Base-by-base conservation (phyloP, 2,329 filamentous ascomycete genomes). In the Diaporthe batatas region DNA sequence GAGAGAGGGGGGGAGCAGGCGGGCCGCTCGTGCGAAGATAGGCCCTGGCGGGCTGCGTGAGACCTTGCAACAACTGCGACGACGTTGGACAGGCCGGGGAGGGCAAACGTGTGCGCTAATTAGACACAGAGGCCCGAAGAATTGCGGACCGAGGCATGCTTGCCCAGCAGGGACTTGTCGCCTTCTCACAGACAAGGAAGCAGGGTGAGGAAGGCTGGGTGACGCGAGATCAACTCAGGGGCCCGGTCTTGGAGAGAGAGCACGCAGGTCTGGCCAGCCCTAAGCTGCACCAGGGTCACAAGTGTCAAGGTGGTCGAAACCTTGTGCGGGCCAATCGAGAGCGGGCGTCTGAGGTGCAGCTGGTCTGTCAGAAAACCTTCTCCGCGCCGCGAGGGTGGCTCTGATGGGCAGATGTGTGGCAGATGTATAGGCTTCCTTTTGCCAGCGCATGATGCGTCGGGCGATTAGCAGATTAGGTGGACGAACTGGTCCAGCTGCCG, bases 361-460 rank as follows among this genome's bases (percentile, higher is more conserved):
- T 32, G 69, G 47, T 25, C 25, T 64, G 68, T 71, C 57, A 36
- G n/a, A 54, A 53, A 57, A 55, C 70, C 49, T 71, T 55, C 49
- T 39, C 44, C 36, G 58, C 59, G 47, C 58, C 54, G 53, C 42
- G 49, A 47, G 59, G n/a, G 49, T 54, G 32, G 36, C 29, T 39
- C 32, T 16, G 42, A 65, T 49, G 29, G 57, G 21, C 23, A 18
- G 25, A 25, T 29, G 23, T 14, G 39, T 11, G 36, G 42, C 14
- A 36, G 57, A 39, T 21, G 44, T n/a, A n/a, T 51, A 51, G 62
- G 29, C 62, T 67, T 62, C 29, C 57, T 53, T 39, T 42, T 73
- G 72, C 72, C 72, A 73, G 57, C 72, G 69, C 72, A 73, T 67
- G 62, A 67, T 53, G 47, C 32, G 62, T 53, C 68, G 32, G 36